A percentile compares a stretch with the other conserved stretches of the same genome.
Evolutionary conservation across 2,329 filamentous ascomycete species (phyloP).

Genomic region (Cryphonectria japonica): DNA sequence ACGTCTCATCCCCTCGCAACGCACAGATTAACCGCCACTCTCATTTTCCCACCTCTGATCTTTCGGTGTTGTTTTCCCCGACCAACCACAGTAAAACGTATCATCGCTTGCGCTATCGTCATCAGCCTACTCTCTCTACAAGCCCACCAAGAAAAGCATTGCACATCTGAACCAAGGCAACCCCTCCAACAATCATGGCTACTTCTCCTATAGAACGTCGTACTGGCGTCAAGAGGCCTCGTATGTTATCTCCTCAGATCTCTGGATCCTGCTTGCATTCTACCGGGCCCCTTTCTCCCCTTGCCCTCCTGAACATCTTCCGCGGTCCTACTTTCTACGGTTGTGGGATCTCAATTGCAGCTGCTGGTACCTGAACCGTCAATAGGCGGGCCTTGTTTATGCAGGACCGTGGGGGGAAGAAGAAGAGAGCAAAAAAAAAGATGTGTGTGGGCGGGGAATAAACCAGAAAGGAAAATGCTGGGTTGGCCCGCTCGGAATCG

Average conservation of each 20-base stretch:
- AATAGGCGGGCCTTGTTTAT: neutral
- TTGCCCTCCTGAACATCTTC: too few species aligned
- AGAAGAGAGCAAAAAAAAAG: neutral
- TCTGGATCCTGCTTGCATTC: neutral
- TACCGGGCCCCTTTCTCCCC: neutral
- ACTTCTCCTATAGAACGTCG: constrained; percentile 39
- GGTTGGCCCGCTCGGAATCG: neutral
- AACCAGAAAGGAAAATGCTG: neutral
- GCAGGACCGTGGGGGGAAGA: neutral
- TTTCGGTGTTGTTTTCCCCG: neutral
- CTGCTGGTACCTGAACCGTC: neutral
- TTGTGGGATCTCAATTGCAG: neutral
- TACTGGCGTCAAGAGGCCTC: constrained; percentile 48
- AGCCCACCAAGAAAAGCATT: neutral
- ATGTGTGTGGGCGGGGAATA: neutral
- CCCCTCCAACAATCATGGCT: constrained; percentile 13
- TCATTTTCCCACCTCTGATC: neutral
- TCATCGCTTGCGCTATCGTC: neutral
- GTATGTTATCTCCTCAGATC: constrained; percentile 38
- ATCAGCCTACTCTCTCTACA: neutral
- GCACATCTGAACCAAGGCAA: neutral
- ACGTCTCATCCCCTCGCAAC: neutral
- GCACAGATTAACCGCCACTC: neutral
- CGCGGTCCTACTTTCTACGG: neutral
- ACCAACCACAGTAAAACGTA: neutral